These are phyloP conservation scores for Curvularia sp. DNA, from an alignment of 2,329 filamentous ascomycete species.

Conservation along the genomic window DNA sequence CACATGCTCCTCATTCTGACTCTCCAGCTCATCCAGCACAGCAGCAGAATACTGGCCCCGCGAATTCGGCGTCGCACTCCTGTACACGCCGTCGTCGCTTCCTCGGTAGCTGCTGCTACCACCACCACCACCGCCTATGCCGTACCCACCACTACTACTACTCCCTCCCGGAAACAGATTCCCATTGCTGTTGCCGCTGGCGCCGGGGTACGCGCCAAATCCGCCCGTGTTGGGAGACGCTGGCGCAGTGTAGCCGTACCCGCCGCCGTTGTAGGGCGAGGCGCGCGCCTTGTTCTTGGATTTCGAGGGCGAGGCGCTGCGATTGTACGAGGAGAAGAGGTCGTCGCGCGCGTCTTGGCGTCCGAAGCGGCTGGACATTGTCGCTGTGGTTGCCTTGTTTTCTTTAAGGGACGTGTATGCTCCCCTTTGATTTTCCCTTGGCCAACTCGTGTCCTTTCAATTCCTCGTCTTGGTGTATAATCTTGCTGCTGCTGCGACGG, in stretches of 20 bases:
- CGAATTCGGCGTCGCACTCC: conserved; percentile 56
- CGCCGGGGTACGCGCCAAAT: conserved; percentile 49
- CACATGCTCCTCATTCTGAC: conserved; percentile 90
- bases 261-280: conserved; percentile 29
- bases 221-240: conserved; percentile 14
- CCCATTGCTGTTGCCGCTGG: conserved; percentile 12
- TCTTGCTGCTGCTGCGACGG: background rate
- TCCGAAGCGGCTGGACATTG: conserved; percentile 42
- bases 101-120: no score
- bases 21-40: conserved; percentile 90
- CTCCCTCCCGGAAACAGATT: conserved; percentile 21
- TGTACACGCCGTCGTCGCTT: conserved; percentile 27
- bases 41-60: conserved; percentile 93
- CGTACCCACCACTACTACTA: conserved; percentile 11
- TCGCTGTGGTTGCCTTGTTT: background rate
- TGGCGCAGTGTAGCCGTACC: conserved; percentile 26
- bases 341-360: conserved; percentile 43
- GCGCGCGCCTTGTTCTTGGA: conserved; percentile 33
- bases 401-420: background rate
- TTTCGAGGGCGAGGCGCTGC: conserved; percentile 49
- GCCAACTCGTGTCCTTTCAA: background rate
- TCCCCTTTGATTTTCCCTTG: background rate
- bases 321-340: conserved; percentile 53
- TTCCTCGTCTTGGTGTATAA: background rate
- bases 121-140: conserved; percentile 9